Evolutionary conservation across 2,329 filamentous ascomycete species (phyloP).

Genomic region (Teratosphaeria epicoccoides): DNA sequence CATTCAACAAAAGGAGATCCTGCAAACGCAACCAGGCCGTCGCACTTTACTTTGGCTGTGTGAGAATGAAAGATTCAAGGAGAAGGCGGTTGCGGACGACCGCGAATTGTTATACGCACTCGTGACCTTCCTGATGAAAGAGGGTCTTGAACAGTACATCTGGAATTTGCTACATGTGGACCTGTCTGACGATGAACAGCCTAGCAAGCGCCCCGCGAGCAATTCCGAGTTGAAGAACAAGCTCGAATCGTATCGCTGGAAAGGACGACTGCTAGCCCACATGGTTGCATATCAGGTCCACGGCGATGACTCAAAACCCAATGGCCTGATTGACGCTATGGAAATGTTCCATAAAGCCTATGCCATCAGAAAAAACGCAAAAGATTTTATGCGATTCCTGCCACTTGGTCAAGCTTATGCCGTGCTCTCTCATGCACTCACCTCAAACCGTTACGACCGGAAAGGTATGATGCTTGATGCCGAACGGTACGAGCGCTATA

Average conservation of each 20-base stretch:
- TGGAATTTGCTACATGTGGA: slow-evolving; percentile 23
- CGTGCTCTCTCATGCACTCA: neutral
- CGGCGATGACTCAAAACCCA: neutral
- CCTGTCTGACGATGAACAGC: neutral
- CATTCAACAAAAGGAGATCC: slow-evolving; percentile 4
- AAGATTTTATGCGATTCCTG: neutral
- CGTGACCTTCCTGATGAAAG: slow-evolving; percentile 16
- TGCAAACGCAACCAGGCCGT: slow-evolving; percentile 16
- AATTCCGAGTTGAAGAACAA: neutral
- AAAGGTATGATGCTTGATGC: neutral
- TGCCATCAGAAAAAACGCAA: neutral
- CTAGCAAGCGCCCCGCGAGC: too few species aligned
- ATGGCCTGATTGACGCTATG: slow-evolving; percentile 7
- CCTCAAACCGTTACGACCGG: neutral
- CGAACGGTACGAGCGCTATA: neutral
- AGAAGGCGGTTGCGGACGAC: slow-evolving; percentile 14
- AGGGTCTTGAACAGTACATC: slow-evolving; percentile 18
- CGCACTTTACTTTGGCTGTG: slow-evolving; percentile 23
- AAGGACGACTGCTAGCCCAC: slow-evolving; percentile 10
- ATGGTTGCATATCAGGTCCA: slow-evolving; percentile 8
- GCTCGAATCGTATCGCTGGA: slow-evolving; percentile 12
- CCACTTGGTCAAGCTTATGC: neutral
- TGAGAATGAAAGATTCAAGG: slow-evolving; percentile 10
- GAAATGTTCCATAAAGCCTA: slow-evolving; percentile 9
- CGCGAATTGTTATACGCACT: slow-evolving; percentile 12